Evolutionary conservation across 805 yeast genomes (phyloP), one percentile per base, ranked within the genome.

Genomic region (Nakazawaea holstii): DNA sequence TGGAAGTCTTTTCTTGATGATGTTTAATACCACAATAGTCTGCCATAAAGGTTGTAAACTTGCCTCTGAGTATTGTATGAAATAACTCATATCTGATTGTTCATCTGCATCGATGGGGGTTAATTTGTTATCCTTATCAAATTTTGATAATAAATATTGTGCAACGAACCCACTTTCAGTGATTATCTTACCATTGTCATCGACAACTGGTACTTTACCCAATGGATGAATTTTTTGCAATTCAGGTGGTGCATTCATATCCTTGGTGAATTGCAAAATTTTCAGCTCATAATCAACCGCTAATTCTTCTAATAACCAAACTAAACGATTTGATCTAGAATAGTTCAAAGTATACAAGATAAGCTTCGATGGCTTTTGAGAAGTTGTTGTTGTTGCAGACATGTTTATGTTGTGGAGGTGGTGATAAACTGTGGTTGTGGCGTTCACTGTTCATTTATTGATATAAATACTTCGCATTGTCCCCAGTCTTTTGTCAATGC

Each of bases 281-380:
- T 77, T 73, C 15, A 82, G 62, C 11, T 74, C 77, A 56, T 80
- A 84, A 26, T 76, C 76, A 6, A 83, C 57, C 10, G 68, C 69
- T 11, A 85, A 64, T 43, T 80, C 76, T 50, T 82, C 87, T n/a
- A 85, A 64, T 41, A 80, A 63, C 86, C 88, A 84, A 29, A 78
- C 57, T 8, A 82, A 69, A 46, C 90, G 69, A 45, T 74, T 79
- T 1, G 87, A 65, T 56, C 91, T 69, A 4, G 88, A 82, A 14
- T 72, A 65, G 47, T 72, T 72, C 39, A 80, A 71, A 73, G 76
- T 62, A 40, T 30, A 37, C n/a, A 36, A 44, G 6, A 35, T 43
- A 9, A 43, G 30, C 15, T 43, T 35, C 35, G 40, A 40, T 41
- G 24, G 8, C 36, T 6, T 17, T 17, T 13, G 15, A 20, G 28